Percentiles rank a stretch among this genome's conserved stretches.
phyloP scores from a whole-genome alignment of 2,329 filamentous ascomycete genomes.

The Botryotinia globosa region DNA sequence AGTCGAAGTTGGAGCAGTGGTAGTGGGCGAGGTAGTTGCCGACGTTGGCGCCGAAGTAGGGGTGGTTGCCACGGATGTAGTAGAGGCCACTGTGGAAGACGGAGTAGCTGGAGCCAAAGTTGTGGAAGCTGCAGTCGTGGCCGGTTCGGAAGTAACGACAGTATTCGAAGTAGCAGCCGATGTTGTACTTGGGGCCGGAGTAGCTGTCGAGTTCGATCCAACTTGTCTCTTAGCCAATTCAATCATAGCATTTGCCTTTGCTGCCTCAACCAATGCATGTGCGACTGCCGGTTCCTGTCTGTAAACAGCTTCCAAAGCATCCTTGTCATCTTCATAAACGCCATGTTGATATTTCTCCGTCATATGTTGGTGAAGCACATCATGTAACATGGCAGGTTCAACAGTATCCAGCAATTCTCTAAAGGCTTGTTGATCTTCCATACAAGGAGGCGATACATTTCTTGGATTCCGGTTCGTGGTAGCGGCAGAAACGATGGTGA shows the following conservation, averaged over 20 bases:
- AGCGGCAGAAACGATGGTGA: conserved; percentile 40
- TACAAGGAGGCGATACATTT: conserved; percentile 10
- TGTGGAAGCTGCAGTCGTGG: neutral
- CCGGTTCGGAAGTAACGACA: neutral
- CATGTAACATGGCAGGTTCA: conserved; percentile 60
- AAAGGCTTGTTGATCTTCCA: conserved; percentile 43
- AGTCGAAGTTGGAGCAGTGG: neutral
- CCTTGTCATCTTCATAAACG: conserved; percentile 62
- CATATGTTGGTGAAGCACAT: conserved; percentile 61
- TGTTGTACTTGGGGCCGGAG: neutral
- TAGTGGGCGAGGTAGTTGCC: neutral
- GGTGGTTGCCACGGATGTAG: conserved; percentile 3
- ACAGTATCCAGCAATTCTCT: conserved; percentile 55
- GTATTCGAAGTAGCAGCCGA: conserved; percentile 14
- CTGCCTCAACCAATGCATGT: conserved; percentile 61
- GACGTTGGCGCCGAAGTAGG: neutral
- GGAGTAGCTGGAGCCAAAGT: conserved; percentile 14
- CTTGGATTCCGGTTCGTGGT: conserved; percentile 29
- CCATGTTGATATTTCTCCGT: conserved; percentile 65
- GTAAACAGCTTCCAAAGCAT: conserved; percentile 62
- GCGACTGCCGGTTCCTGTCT: conserved; percentile 60
- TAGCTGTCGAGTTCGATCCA: conserved; percentile 21
- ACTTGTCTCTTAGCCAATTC: conserved; percentile 59
- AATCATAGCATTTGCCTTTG: conserved; percentile 32
- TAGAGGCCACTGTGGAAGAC: conserved; percentile 4